Conservation (phyloP, 2,329 filamentous ascomycete species). For the Penicillium sp. region DNA sequence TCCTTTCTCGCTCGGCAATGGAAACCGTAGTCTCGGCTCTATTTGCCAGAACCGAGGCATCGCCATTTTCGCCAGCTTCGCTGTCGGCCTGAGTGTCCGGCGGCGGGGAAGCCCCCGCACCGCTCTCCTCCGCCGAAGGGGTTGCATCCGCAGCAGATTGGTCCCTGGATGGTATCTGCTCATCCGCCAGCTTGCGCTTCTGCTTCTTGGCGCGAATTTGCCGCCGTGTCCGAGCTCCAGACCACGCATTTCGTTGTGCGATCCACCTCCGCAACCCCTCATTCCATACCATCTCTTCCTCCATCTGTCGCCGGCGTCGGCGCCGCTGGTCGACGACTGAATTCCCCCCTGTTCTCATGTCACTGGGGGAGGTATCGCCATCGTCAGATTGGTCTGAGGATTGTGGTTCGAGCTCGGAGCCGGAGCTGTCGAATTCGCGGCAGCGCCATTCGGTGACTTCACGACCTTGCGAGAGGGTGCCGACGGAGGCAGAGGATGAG, state of each 20-base stretch:
- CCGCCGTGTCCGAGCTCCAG: constrained; percentile 61
- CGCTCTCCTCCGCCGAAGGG: constrained; percentile 8
- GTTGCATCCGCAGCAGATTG: constrained; percentile 6
- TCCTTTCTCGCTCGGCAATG: constrained; percentile 25
- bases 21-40: constrained; percentile 28
- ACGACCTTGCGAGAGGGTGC: constrained; percentile 27
- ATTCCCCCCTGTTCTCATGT: constrained; percentile 41
- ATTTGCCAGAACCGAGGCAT: constrained; percentile 19
- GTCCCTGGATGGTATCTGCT: neutral
- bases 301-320: constrained; percentile 60
- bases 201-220: constrained; percentile 28
- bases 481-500: constrained; percentile 18
- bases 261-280: constrained; percentile 79
- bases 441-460: constrained; percentile 41
- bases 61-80: constrained; percentile 7
- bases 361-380: constrained; percentile 17
- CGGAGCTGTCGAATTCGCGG: constrained; percentile 42
- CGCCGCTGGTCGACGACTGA: constrained; percentile 57
- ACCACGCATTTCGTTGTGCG: constrained; percentile 81
- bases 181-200: constrained; percentile 13
- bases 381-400: constrained; percentile 24
- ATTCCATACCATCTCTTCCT: constrained; percentile 76
- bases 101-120: constrained; percentile 11
- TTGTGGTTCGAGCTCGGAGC: constrained; percentile 41
- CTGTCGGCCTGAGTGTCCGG: constrained; percentile 9